Evolutionary conservation across 495 filamentous ascomycete species (phyloP).

Genomic region (Penicillium waksmanii): DNA sequence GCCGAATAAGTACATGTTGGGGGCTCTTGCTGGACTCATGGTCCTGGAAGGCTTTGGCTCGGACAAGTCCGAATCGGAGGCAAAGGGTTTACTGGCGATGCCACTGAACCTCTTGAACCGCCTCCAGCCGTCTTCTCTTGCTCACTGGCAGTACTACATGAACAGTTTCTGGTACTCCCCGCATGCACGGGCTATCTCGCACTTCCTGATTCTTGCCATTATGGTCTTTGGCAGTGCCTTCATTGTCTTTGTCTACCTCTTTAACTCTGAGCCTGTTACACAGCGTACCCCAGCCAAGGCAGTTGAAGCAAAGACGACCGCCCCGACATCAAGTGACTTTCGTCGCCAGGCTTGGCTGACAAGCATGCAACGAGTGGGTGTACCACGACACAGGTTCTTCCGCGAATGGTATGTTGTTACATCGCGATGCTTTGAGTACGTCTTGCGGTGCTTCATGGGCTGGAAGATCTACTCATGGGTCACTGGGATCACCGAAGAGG

Average conservation of each 20-base stretch:
- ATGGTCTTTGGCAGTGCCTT: slow-evolving; percentile 68
- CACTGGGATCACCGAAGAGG: slow-evolving; percentile 79
- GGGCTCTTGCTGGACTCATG: slow-evolving; percentile 89
- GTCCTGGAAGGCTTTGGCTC: slow-evolving; percentile 72
- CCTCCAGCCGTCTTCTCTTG: slow-evolving; percentile 28
- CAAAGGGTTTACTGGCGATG: slow-evolving; percentile 71
- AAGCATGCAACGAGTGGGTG: slow-evolving; percentile 90
- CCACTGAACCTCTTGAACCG: slow-evolving; percentile 59
- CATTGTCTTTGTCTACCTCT: slow-evolving; percentile 68
- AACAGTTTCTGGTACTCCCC: slow-evolving; percentile 43
- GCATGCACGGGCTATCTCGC: slow-evolving; percentile 47
- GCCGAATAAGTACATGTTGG: slow-evolving; percentile 81
- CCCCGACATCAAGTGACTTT: slow-evolving; percentile 82
- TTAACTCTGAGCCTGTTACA: slow-evolving; percentile 57
- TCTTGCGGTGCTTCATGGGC: slow-evolving; percentile 77
- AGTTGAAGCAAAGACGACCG: slow-evolving; percentile 49
- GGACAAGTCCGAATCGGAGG: slow-evolving; percentile 62
- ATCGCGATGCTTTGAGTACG: slow-evolving; percentile 79
- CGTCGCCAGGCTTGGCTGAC: slow-evolving; percentile 92
- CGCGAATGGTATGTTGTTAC: slow-evolving; percentile 81
- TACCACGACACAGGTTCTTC: slow-evolving; percentile 84
- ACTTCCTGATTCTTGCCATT: slow-evolving; percentile 58
- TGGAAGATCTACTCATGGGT: slow-evolving; percentile 73
- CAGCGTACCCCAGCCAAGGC: slow-evolving; percentile 28
- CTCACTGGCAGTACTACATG: slow-evolving; percentile 32